Base-by-base conservation (phyloP, 31 red algal genomes). In the Bonnemaisonia californica region DNA sequence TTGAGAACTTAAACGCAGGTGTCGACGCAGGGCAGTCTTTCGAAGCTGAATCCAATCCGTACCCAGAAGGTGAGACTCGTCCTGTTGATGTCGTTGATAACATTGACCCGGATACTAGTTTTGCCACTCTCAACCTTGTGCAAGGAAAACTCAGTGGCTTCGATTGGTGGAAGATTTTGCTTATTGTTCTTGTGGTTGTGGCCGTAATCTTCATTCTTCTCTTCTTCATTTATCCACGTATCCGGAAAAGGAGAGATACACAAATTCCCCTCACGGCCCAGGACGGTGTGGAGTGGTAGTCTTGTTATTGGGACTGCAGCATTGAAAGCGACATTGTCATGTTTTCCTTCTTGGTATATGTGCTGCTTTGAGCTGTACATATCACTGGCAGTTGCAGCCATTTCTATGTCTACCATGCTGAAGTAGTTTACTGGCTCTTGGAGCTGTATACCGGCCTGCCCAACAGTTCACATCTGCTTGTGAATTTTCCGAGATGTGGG, bases 91-190 rank as follows among this genome's bases (percentile, higher is more conserved):
- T 45, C 19, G 32, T 74, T 4, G 35, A 39, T 1, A 51, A 27
- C 16, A 61, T 62, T 67, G 22, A 74, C 19, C 54, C 34, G 23
- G 85, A 80, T 55, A 32, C 34, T 35, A 26, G 36, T 4, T 48
- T 89, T 34, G 85, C 76, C 8, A 24, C 37, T 11, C 64, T 89
- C 23, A 56, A 59, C 45, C 2, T 89, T 9, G 76, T 79, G 51
- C 54, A 81, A 28, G 76, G 85, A 16, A 73, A 60, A 0, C 57
- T 80, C 1, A 63, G 76, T 26, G 57, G 45, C 7, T 51, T 80
- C 34, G 69, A 70, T 67, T 75, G 76, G 65, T 89, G 85, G 85
- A 89, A 89, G 76, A 89, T 89, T 34, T 63, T 89, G 3, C 58
- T 89, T 34, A 74, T 74, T 22, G 85, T 79, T 74, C 69, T 89